These are phyloP conservation scores for Bromus sterilis DNA, from an alignment of 176 grass and related monocot species.

Conservation along the genomic window DNA sequence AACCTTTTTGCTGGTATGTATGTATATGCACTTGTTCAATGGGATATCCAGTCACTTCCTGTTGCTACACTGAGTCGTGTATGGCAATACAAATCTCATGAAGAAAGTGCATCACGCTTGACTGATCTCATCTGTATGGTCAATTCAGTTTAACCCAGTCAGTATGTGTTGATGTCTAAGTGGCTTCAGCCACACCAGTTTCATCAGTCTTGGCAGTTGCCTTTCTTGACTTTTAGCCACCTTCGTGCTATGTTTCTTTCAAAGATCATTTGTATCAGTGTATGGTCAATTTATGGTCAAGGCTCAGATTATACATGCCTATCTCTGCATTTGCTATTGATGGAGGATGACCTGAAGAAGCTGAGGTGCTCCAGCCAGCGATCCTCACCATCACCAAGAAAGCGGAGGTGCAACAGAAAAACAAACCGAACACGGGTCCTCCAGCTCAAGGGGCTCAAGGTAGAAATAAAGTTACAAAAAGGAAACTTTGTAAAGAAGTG, in stretches of 20 bases:
- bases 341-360: background rate
- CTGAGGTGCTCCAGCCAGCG: background rate
- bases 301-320: background rate
- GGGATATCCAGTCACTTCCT: background rate
- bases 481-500: background rate
- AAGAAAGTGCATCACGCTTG: background rate
- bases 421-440: background rate
- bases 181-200: background rate
- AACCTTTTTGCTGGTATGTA: background rate
- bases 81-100: background rate
- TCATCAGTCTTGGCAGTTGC: background rate
- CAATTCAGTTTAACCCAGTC: background rate
- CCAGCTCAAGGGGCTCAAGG: background rate
- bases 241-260: background rate
- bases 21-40: background rate
- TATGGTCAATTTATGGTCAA: background rate
- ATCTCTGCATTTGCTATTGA: slow-evolving; percentile 4
- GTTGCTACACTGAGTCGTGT: background rate
- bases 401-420: background rate
- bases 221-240: background rate
- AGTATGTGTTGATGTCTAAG: background rate
- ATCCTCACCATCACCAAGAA: background rate
- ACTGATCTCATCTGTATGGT: background rate
- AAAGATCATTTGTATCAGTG: background rate
- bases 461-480: background rate